Conservation (phyloP, 371 early-diverging fungal genomes). For the Nematocida homosporus region DNA sequence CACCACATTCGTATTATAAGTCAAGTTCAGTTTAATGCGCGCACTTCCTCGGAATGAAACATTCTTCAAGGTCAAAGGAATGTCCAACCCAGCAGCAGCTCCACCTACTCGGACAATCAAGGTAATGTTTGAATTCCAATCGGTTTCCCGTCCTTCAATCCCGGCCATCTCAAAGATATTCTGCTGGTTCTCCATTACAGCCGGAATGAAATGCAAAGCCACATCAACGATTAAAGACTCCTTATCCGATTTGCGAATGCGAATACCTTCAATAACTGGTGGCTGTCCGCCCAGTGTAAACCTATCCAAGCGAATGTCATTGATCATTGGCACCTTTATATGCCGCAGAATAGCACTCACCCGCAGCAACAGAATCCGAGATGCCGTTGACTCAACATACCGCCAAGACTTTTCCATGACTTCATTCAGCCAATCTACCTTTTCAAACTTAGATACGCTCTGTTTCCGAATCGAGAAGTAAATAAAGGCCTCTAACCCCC, state of each 20-base stretch:
- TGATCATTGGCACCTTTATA: slow-evolving; percentile 75
- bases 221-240: slow-evolving; percentile 45
- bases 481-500: slow-evolving; percentile 61
- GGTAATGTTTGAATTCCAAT: slow-evolving; percentile 89
- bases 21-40: slow-evolving; percentile 74
- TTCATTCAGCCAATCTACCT: slow-evolving; percentile 89
- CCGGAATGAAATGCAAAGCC: slow-evolving; percentile 58
- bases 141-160: slow-evolving; percentile 22
- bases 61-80: slow-evolving; percentile 83
- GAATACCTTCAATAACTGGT: slow-evolving; percentile 79
- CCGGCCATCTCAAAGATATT: slow-evolving; percentile 51
- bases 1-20: slow-evolving; percentile 72
- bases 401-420: slow-evolving; percentile 82
- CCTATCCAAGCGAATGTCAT: slow-evolving; percentile 77
- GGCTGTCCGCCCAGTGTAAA: slow-evolving; percentile 91
- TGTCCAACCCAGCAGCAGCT: slow-evolving; percentile 77
- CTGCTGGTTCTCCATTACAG: slow-evolving; percentile 63
- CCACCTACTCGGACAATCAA: slow-evolving; percentile 77
- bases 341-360: slow-evolving; percentile 65
- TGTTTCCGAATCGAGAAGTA: slow-evolving; percentile 59
- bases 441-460: slow-evolving; percentile 70
- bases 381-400: slow-evolving; percentile 82
- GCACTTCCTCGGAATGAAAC: slow-evolving; percentile 77
- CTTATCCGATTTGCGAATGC: slow-evolving; percentile 36
- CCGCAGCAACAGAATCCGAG: slow-evolving; percentile 74